A percentile compares a stretch with the other conserved stretches of the same genome.
phyloP scores from a whole-genome alignment of 352 stramenopile species.

The Nannochloropsis limnetica region DNA sequence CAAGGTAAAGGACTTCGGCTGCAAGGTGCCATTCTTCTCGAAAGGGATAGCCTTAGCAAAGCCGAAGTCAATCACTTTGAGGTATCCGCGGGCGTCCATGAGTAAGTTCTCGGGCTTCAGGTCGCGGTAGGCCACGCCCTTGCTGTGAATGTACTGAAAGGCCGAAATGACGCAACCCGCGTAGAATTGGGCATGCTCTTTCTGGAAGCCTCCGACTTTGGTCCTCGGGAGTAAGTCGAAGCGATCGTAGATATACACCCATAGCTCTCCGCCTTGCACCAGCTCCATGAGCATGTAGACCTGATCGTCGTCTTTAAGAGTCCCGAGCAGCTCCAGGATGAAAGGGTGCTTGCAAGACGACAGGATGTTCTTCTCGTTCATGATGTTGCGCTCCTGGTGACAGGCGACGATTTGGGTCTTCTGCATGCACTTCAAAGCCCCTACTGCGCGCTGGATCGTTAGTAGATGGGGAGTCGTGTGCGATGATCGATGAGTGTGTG shows the following conservation, averaged over 20 bases:
- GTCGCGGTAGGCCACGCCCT: constrained; percentile 83
- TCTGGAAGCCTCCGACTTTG: constrained; percentile 59
- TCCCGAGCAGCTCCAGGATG: constrained; percentile 88
- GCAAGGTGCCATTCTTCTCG: constrained; percentile 61
- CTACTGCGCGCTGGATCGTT: constrained; percentile 34
- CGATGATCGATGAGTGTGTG: neutral
- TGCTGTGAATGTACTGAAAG: constrained; percentile 85
- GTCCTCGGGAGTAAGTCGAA: constrained; percentile 60
- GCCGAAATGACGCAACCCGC: constrained; percentile 81
- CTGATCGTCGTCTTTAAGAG: constrained; percentile 83
- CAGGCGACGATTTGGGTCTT: constrained; percentile 83
- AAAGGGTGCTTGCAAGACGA: constrained; percentile 90
- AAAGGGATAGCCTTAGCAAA: constrained; percentile 77
- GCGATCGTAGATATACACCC: constrained; percentile 57
- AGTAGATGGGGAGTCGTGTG: neutral
- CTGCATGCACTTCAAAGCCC: constrained; percentile 88
- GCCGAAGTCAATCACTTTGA: constrained; percentile 94
- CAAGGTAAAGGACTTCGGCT: constrained; percentile 73
- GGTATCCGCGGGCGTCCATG: constrained; percentile 79
- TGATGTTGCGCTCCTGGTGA: constrained; percentile 93
- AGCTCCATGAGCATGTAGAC: constrained; percentile 98
- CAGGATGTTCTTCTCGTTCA: constrained; percentile 98
- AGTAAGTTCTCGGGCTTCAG: constrained; percentile 73
- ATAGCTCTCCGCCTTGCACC: constrained; percentile 88
- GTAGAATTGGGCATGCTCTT: constrained; percentile 78